Evolutionary conservation across 768 basidiomycete species (phyloP).

Genomic region (Cytidiella melzeri): DNA sequence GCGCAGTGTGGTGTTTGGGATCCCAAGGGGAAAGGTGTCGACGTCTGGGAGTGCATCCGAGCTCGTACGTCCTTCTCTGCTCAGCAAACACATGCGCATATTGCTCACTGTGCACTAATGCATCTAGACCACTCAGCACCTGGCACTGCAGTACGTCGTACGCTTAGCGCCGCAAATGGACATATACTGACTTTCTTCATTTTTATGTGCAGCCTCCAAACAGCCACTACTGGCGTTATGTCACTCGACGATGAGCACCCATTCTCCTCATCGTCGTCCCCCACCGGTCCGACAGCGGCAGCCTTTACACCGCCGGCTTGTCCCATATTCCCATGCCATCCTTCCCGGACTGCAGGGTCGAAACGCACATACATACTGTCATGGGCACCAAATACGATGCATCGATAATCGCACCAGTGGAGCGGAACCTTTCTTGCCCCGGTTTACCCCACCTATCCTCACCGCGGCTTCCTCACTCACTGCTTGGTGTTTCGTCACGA

Average conservation of each 20-base stretch:
- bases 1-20: conserved; percentile 74
- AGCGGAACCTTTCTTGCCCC: too few species aligned
- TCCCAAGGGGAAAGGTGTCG: conserved; percentile 56
- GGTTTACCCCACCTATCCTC: too few species aligned
- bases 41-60: conserved; percentile 70
- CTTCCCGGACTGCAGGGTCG: neutral
- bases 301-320: neutral
- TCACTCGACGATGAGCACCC: conserved; percentile 35
- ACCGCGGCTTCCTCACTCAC: too few species aligned
- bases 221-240: conserved; percentile 38
- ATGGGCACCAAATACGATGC: too few species aligned
- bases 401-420: too few species aligned
- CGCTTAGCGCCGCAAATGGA: conserved; percentile 37
- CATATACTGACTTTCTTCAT: neutral
- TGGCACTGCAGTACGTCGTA: conserved; percentile 47
- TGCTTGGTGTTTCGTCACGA: too few species aligned
- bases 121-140: neutral
- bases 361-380: too few species aligned
- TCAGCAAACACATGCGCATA: neutral
- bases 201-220: conserved; percentile 35
- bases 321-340: neutral
- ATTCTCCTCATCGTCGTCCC: conserved; percentile 19
- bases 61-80: conserved; percentile 45
- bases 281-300: conserved; percentile 7
- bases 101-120: too few species aligned